A percentile compares a stretch with the other conserved stretches of the same genome.
These are phyloP conservation scores for Turnera subulata DNA, from an alignment of 345 rosid species.

Conservation along the genomic window DNA sequence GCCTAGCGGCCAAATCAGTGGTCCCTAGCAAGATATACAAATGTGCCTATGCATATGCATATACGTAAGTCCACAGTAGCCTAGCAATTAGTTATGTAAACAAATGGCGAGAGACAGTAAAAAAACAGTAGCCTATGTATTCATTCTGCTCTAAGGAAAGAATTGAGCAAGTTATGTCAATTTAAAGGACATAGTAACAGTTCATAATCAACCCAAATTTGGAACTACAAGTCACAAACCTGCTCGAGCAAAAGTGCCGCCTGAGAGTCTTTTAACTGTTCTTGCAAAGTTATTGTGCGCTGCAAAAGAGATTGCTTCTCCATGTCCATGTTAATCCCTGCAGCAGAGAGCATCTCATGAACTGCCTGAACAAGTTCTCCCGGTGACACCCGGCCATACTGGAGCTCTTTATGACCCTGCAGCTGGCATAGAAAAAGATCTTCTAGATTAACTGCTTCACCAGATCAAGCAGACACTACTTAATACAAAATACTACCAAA, in stretches of 20 bases:
- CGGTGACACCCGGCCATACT: conserved; percentile 75
- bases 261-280: conserved; percentile 69
- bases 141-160: too few relatives aligned
- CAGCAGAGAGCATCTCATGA: conserved; percentile 90
- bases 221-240: conserved; percentile 36
- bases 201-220: background rate
- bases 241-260: conserved; percentile 78
- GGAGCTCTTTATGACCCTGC: conserved; percentile 55
- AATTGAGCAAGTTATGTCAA: background rate
- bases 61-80: too few relatives aligned
- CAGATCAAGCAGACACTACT: background rate
- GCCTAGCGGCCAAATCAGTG: too few relatives aligned
- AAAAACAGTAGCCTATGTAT: too few relatives aligned
- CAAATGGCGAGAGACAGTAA: too few relatives aligned
- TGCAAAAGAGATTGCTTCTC: conserved; percentile 78
- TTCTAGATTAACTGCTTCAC: conserved; percentile 2
- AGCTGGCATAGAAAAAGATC: conserved; percentile 9
- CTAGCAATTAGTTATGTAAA: too few relatives aligned
- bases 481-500: background rate
- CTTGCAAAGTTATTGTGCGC: conserved; percentile 67
- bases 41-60: background rate
- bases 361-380: conserved; percentile 84
- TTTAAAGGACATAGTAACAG: background rate
- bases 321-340: conserved; percentile 73
- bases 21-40: background rate